phyloP scores from a whole-genome alignment of 768 basidiomycete genomes.

The Hortiboletus campestris region DNA sequence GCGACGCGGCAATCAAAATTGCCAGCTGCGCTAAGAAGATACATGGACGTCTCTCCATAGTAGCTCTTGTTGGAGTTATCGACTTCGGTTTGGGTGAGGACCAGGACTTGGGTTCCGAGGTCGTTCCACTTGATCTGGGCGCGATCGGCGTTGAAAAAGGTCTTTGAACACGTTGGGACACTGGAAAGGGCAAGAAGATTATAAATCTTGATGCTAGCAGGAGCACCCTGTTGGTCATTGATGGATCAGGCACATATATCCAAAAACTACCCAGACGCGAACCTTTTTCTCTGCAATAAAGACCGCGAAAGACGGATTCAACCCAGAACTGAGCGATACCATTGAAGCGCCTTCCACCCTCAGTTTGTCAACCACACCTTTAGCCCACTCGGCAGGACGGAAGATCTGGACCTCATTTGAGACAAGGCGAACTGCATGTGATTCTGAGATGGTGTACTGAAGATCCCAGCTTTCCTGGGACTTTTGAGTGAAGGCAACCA shows the following conservation, averaged over 20 bases:
- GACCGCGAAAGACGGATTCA: conserved; percentile 86
- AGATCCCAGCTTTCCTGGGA: conserved; percentile 88
- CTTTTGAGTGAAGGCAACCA: conserved; percentile 87
- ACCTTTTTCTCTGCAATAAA: conserved; percentile 95
- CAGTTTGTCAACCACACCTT: conserved; percentile 78
- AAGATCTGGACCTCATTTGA: conserved; percentile 82
- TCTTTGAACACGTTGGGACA: conserved; percentile 82
- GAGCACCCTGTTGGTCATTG: conserved; percentile 59
- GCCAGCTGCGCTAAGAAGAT: conserved; percentile 87
- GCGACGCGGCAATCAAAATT: conserved; percentile 90
- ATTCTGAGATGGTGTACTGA: conserved; percentile 88
- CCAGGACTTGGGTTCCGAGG: conserved; percentile 86
- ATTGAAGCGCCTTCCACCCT: conserved; percentile 80
- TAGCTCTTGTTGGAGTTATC: conserved; percentile 97
- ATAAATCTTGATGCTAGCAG: conserved; percentile 85
- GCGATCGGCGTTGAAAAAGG: conserved; percentile 94
- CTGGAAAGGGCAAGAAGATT: conserved; percentile 59
- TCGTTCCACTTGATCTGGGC: conserved; percentile 95
- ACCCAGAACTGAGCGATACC: conserved; percentile 75
- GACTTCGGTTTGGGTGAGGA: conserved; percentile 94
- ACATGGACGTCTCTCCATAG: conserved; percentile 96
- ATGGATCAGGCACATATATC: not conserved
- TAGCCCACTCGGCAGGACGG: conserved; percentile 74
- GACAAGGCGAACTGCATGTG: conserved; percentile 79
- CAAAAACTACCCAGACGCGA: conserved; percentile 5